A percentile compares a stretch with the other conserved stretches of the same genome.
phyloP scores from a whole-genome alignment of 2,329 filamentous ascomycete genomes.

The Pseudocercospora fuligena region DNA sequence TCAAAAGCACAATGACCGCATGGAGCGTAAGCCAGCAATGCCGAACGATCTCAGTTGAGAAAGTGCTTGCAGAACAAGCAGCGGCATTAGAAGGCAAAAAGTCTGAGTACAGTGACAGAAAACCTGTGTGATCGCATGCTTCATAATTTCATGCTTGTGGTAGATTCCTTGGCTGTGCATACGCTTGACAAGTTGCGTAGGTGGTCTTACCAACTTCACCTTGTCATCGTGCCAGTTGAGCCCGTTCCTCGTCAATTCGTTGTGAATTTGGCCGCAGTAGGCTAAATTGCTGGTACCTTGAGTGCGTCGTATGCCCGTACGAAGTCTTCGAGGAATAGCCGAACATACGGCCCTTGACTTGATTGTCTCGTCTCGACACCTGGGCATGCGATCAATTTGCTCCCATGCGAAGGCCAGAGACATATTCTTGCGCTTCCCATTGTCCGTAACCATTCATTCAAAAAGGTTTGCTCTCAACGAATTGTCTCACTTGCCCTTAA shows the following conservation, averaged over 20 bases:
- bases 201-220: background rate
- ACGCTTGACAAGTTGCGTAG: background rate
- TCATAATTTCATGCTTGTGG: background rate
- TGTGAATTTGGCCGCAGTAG: background rate
- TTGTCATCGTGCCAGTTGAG: background rate
- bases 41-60: background rate
- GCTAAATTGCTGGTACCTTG: background rate
- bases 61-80: background rate
- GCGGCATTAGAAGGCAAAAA: background rate
- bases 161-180: background rate
- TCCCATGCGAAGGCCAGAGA: background rate
- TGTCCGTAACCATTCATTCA: background rate
- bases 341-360: background rate
- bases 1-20: background rate
- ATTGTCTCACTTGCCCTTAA: conserved; percentile 46
- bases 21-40: background rate
- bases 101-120: background rate
- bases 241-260: background rate
- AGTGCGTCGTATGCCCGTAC: background rate
- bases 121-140: background rate
- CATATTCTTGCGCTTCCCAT: background rate
- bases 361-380: background rate
- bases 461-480: background rate
- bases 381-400: background rate
- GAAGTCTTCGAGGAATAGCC: background rate